Evolutionary conservation across 139 green algal genomes (phyloP).

Genomic region (Chlorella sp.): DNA sequence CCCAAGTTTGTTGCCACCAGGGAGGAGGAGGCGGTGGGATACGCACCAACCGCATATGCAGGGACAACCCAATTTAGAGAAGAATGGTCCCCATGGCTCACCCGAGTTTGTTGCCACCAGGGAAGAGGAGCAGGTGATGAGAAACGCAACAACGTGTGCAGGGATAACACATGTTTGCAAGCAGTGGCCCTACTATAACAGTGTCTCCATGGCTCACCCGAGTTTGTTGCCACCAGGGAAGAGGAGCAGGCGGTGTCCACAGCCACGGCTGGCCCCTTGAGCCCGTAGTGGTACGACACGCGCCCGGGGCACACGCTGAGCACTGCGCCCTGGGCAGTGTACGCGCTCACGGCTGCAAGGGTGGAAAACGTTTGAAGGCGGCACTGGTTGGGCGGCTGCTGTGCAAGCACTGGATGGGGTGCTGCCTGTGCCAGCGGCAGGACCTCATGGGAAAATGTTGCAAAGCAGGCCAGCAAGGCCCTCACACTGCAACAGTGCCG

Average conservation of each 20-base stretch:
- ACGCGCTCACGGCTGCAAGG: constrained; percentile 44
- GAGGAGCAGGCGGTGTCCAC: constrained; percentile 84
- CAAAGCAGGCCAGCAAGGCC: neutral
- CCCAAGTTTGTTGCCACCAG: no score
- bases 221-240: constrained; percentile 75
- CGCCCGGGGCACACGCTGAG: constrained; percentile 73
- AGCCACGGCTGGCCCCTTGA: constrained; percentile 75
- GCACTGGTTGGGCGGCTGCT: neutral
- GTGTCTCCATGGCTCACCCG: no score
- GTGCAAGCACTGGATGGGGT: neutral
- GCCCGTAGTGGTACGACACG: constrained; percentile 79
- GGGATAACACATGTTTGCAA: no score
- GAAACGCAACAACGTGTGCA: no score
- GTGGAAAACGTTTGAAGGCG: neutral
- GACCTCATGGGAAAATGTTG: neutral
- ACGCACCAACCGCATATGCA: no score
- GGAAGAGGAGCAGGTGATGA: no score
- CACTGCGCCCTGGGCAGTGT: constrained; percentile 63
- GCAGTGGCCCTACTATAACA: no score
- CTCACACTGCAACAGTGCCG: neutral
- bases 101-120: no score
- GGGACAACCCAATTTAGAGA: no score
- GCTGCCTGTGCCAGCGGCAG: no score
- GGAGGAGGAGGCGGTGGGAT: no score
- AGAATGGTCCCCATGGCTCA: no score